Percentiles rank a stretch among this genome's conserved stretches.
These are phyloP conservation scores for Ambrosiella beaveri DNA, from an alignment of 2,329 filamentous ascomycete genomes.

Conservation along the genomic window DNA sequence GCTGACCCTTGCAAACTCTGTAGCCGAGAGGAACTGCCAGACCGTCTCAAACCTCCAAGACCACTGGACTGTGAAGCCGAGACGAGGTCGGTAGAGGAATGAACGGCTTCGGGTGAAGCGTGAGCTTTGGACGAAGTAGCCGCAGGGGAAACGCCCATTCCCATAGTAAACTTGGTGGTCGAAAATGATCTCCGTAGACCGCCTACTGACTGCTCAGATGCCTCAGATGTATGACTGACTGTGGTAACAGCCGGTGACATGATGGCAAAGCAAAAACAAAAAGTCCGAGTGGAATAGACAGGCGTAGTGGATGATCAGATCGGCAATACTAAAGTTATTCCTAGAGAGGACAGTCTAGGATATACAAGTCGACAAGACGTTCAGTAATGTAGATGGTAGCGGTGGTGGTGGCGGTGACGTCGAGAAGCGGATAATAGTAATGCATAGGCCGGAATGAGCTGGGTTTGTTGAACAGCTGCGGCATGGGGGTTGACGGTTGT, in stretches of 20 bases:
- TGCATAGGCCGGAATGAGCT: not conserved
- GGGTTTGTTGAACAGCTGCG: not conserved
- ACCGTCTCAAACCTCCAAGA: conserved; percentile 9
- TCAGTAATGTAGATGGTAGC: no score
- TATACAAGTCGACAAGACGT: not conserved
- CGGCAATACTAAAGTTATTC: not conserved
- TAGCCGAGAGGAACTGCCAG: conserved; percentile 6
- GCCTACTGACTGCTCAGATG: not conserved
- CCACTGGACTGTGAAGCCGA: not conserved
- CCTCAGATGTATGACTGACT: not conserved
- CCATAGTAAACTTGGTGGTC: conserved; percentile 34
- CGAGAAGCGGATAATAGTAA: not conserved
- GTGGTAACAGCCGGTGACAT: not conserved
- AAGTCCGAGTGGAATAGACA: not conserved
- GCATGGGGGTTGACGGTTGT: not conserved
- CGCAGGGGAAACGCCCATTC: not conserved
- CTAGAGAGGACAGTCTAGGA: not conserved
- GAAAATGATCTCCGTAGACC: conserved; percentile 41
- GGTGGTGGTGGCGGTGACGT: not conserved
- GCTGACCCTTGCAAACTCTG: conserved; percentile 2
- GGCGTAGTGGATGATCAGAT: not conserved
- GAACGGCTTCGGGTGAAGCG: not conserved
- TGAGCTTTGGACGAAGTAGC: not conserved
- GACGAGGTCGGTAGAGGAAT: conserved; percentile 16
- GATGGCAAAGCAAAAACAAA: not conserved